Percentiles rank a stretch among this genome's conserved stretches.
Evolutionary conservation across 352 stramenopile species (phyloP).

Genomic region (Pythium volutum): DNA sequence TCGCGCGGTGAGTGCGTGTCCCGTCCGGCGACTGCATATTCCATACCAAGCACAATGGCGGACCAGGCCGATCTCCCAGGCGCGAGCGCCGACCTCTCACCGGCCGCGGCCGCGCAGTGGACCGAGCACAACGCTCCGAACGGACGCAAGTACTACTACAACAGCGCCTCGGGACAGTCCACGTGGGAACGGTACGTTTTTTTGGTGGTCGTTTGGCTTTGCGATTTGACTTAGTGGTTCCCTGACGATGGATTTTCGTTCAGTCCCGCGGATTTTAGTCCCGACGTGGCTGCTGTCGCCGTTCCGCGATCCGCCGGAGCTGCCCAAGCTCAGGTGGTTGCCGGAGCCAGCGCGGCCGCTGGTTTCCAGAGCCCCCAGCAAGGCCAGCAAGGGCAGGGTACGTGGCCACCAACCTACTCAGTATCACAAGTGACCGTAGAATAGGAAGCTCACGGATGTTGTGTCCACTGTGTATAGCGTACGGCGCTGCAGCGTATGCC

Average conservation of each 20-base stretch:
- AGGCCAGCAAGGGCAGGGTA: constrained; percentile 41
- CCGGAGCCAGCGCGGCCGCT: background rate
- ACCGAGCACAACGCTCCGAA: constrained; percentile 90
- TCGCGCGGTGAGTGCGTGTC: constrained; percentile 6
- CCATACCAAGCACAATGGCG: constrained; percentile 42
- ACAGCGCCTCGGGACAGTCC: constrained; percentile 85
- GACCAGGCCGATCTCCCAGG: constrained; percentile 66
- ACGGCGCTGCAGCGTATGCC: constrained; percentile 69
- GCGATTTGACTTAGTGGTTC: no score
- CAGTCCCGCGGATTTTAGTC: constrained; percentile 52
- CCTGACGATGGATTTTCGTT: background rate
- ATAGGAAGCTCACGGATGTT: background rate
- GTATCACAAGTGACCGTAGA: background rate
- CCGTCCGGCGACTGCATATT: constrained; percentile 22
- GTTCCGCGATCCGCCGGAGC: constrained; percentile 25
- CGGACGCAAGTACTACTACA: constrained; percentile 92
- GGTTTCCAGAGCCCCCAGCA: constrained; percentile 29
- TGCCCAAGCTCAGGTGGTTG: constrained; percentile 23
- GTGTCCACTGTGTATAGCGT: constrained; percentile 27
- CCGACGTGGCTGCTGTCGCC: constrained; percentile 11
- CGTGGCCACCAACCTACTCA: background rate
- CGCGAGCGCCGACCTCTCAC: constrained; percentile 32
- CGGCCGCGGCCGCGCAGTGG: constrained; percentile 56
- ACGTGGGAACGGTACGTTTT: constrained; percentile 81
- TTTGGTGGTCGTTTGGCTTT: no score